phyloP scores from a whole-genome alignment of 169 alveolate species.

The Cryptosporidium felis region DNA sequence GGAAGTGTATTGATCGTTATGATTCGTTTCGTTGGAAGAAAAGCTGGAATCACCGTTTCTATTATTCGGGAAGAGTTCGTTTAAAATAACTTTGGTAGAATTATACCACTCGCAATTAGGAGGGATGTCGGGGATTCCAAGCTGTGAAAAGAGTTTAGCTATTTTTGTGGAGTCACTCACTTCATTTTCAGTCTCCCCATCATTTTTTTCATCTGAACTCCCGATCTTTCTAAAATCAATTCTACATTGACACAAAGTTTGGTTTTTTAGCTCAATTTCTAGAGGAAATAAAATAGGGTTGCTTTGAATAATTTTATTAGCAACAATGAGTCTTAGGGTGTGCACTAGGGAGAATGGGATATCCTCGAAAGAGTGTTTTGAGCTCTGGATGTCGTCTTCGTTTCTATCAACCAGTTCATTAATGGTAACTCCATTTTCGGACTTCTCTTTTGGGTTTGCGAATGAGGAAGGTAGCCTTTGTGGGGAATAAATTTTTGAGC shows the following conservation, averaged over 20 bases:
- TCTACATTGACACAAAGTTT: slow-evolving; percentile 17
- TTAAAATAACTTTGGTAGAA: background rate
- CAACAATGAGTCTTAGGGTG: slow-evolving; percentile 18
- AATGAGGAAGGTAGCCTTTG: slow-evolving; percentile 8
- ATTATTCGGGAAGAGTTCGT: background rate
- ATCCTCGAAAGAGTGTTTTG: background rate
- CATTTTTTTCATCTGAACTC: background rate
- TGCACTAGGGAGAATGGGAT: background rate
- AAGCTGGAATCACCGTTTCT: background rate
- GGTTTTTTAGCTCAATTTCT: slow-evolving; percentile 8
- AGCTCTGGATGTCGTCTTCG: background rate
- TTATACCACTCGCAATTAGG: slow-evolving; percentile 32
- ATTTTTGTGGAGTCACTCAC: background rate
- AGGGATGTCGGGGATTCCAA: background rate
- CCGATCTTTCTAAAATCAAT: background rate
- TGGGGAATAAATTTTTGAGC: slow-evolving; percentile 5
- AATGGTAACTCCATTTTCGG: background rate
- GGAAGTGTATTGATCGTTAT: too few species aligned
- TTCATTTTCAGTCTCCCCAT: background rate
- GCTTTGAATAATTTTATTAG: slow-evolving; percentile 28
- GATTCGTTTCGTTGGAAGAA: too few species aligned
- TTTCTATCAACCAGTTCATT: background rate
- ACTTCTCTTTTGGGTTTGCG: background rate
- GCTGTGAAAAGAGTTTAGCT: background rate
- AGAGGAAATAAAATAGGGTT: slow-evolving; percentile 47